Percentiles rank a stretch among this genome's conserved stretches.
phyloP scores from a whole-genome alignment of 2,329 filamentous ascomycete genomes.

The Cladobotryum mycophilum region DNA sequence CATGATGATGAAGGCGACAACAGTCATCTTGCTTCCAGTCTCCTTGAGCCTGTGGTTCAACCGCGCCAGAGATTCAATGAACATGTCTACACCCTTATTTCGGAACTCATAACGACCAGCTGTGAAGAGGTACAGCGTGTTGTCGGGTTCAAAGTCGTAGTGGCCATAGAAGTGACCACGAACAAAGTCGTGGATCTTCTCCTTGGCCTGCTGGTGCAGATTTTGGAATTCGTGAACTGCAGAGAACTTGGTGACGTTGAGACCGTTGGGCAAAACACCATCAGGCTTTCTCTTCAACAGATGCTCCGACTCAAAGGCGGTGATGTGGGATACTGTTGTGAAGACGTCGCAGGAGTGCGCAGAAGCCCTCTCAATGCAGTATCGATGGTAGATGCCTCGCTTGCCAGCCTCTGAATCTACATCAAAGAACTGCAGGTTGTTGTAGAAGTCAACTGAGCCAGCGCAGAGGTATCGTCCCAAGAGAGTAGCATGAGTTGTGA shows the following conservation, averaged over 20 bases:
- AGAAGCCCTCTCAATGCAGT: constrained; percentile 93
- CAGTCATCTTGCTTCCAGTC: constrained; percentile 79
- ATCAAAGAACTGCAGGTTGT: constrained; percentile 95
- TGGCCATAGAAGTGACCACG: constrained; percentile 98
- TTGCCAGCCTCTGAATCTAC: constrained; percentile 95
- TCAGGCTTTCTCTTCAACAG: constrained; percentile 96
- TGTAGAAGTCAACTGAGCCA: constrained; percentile 98
- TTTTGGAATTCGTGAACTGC: constrained; percentile 99
- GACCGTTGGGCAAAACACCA: constrained; percentile 88
- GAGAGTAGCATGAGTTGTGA: constrained; percentile 94
- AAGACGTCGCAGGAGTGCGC: constrained; percentile 93
- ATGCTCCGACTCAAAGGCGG: constrained; percentile 96
- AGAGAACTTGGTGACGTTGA: constrained; percentile 96
- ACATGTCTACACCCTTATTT: constrained; percentile 99
- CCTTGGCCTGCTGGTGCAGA: constrained; percentile 89
- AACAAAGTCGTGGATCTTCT: constrained; percentile 97
- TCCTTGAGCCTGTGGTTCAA: constrained; percentile 89
- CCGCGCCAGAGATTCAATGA: constrained; percentile 91
- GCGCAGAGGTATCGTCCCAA: constrained; percentile 94
- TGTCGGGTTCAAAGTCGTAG: constrained; percentile 93
- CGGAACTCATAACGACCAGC: constrained; percentile 95
- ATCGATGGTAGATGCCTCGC: constrained; percentile 95
- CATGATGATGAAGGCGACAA: constrained; percentile 98
- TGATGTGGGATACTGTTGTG: constrained; percentile 97
- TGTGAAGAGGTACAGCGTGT: constrained; percentile 97